Base-by-base conservation (phyloP, 148 eudicot species). In the Vaccinium darrowii region DNA sequence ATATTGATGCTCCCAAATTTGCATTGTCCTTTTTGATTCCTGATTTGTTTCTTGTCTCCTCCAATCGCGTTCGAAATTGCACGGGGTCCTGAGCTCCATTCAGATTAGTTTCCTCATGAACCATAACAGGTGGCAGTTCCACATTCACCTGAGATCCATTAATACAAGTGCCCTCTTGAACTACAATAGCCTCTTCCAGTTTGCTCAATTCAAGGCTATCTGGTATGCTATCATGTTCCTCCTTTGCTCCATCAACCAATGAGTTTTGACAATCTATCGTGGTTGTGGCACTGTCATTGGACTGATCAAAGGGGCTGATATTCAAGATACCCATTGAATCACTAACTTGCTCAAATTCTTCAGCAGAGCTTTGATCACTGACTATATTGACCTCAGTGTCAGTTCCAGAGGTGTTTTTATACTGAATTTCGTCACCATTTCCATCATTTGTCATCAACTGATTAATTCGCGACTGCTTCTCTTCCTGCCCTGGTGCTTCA, bases 401-500 rank as follows among this genome's bases (percentile, higher is more conserved):
- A 52, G 65, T 58, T n/a, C 51, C 85, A 56, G 69, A 47, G 25
- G 84, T 76, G 79, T 69, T 85, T 79, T 25, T 76, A 16, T 4
- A 1, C 82, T 0, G 62, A 79, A 30, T 69, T 69, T 82, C 87
- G 74, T 85, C 83, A 49, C 71, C 82, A 65, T 83, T 69, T 62
- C 69, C 81, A 74, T 89, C 88, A 76, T 85, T 91, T 8, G 53
- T 65, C 52, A 57, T 87, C 33, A 18, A 78, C 15, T 39, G 53
- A 49, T 88, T 79, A 77, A 84, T 74, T 78, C 86, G 89, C 77
- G 86, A 79, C 51, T 82, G 75, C 84, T 87, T 88, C 76, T 91
- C 96, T 85, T 87, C 96, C 86, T 87, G 92, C 65, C 90, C 95
- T 76, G 87, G 23, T 51, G 88, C 88, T 81, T 92, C 93, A n/a